A percentile compares a stretch with the other conserved stretches of the same genome.
Evolutionary conservation across 768 basidiomycete species (phyloP).

Genomic region (Termitomyces sp.): DNA sequence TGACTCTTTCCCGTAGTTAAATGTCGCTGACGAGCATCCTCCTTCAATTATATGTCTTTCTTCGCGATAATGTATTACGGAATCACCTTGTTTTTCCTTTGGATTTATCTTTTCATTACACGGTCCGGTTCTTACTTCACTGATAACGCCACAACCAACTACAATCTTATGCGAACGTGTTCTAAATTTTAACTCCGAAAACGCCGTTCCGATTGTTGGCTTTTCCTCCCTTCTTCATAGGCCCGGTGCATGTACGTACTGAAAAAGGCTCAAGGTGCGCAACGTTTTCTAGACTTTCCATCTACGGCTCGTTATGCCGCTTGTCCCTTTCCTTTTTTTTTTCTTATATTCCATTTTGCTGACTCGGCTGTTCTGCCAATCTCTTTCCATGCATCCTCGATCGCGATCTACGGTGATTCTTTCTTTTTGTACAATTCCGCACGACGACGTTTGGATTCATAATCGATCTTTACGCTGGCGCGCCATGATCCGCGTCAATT

Average conservation of each 20-base stretch:
- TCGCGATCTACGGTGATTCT: constrained; percentile 8
- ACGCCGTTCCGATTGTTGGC: background rate
- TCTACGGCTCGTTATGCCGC: constrained; percentile 13
- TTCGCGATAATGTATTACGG: too few species aligned
- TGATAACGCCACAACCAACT: too few species aligned
- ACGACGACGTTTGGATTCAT: background rate
- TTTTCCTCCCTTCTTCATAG: constrained; percentile 30
- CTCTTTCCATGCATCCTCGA: constrained; percentile 8
- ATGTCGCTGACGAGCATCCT: constrained; percentile 4
- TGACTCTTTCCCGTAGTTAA: constrained; percentile 9
- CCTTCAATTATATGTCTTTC: background rate
- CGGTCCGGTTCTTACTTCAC: too few species aligned
- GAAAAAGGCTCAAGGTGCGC: constrained; percentile 83
- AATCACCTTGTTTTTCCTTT: background rate
- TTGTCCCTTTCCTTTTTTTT: background rate
- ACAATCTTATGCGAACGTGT: background rate
- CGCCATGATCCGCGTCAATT: background rate
- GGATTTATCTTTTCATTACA: background rate
- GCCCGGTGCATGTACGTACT: constrained; percentile 79
- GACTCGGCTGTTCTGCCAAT: constrained; percentile 10
- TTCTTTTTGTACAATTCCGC: constrained; percentile 4
- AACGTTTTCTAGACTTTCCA: background rate
- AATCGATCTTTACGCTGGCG: background rate
- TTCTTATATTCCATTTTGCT: constrained; percentile 9
- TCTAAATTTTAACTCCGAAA: background rate